Base-by-base conservation (phyloP, 768 basidiomycete species). In the Brasilioporus rufonigricans region DNA sequence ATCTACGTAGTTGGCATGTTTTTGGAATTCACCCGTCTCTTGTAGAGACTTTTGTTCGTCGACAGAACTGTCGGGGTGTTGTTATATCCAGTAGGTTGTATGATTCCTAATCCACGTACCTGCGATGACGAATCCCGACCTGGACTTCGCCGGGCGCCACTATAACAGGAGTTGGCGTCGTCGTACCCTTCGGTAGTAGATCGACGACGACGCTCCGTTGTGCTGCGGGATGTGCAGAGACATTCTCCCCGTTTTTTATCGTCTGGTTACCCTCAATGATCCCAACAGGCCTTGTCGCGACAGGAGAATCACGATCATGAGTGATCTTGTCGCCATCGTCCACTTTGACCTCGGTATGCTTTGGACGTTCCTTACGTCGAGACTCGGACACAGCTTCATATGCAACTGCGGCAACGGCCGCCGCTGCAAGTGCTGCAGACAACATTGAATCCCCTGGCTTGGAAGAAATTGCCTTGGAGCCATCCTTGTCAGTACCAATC, bases 391-490 rank as follows among this genome's bases (percentile, higher is more conserved):
- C 44, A 18, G 57, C 57, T 41, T 62, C 65, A 2, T 46, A 39
- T 0, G 55, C 59, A 23, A 44, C 35, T 6, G 65, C 55, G 2
- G 57, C 57, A 21, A 65, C n/a, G 5, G 36, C 47, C 0, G 55
- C 64, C 11, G 51, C 7, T 4, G 57, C 57, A 4, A 67, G 44
- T 27, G 53, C 10, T 13, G 48, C 26, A 31, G 65, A 61, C 10
- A 61, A 32, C 7, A 55, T 13, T 16, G 57, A 64, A 43, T 45
- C 43, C 11, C 23, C 57, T 27, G 57, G 32, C 32, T 57, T 55
- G 3, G 59, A 33, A 33, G 51, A 9, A 52, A 24, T 41, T 11
- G 44, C 10, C 40, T 31, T 36, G 33, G 48, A 31, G 13, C 7
- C 5, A 31, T 33, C 21, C 0, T 43, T 29, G 5, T 52, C 27